A percentile compares a stretch with the other conserved stretches of the same genome.
Evolutionary conservation across 495 filamentous ascomycete genomes (phyloP).

Genomic region (Annulohypoxylon maeteangense): DNA sequence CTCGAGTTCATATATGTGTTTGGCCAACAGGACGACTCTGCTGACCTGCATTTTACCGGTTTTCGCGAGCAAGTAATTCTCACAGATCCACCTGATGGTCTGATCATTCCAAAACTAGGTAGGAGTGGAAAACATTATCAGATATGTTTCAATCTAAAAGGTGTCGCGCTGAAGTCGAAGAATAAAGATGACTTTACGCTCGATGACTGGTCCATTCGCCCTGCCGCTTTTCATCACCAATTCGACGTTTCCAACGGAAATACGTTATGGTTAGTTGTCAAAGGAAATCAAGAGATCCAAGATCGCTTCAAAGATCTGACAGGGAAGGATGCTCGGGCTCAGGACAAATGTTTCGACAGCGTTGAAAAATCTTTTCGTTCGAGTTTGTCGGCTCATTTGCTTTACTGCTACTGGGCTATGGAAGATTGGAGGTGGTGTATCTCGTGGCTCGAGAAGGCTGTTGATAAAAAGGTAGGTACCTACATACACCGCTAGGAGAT

Average conservation of each 20-base stretch:
- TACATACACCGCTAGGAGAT: not conserved
- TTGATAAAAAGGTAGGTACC: slow-evolving; percentile 48
- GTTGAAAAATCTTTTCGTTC: slow-evolving; percentile 47
- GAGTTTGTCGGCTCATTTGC: slow-evolving; percentile 49
- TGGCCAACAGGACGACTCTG: slow-evolving; percentile 39
- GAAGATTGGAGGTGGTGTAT: slow-evolving; percentile 59
- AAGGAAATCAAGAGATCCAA: slow-evolving; percentile 49
- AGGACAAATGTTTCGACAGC: slow-evolving; percentile 44
- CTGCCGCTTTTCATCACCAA: slow-evolving; percentile 56
- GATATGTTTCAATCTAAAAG: slow-evolving; percentile 56
- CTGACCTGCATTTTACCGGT: slow-evolving; percentile 37
- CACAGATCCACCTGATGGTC: slow-evolving; percentile 44
- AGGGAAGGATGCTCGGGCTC: slow-evolving; percentile 39
- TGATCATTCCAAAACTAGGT: slow-evolving; percentile 39
- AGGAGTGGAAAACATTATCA: slow-evolving; percentile 53
- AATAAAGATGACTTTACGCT: slow-evolving; percentile 6
- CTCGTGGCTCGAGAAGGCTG: slow-evolving; percentile 50
- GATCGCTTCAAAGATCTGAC: slow-evolving; percentile 51
- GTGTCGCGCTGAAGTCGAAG: slow-evolving; percentile 35
- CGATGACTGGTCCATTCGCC: slow-evolving; percentile 55
- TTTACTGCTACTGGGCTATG: slow-evolving; percentile 54
- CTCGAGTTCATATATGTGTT: slow-evolving; percentile 57
- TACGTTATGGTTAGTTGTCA: slow-evolving; percentile 54
- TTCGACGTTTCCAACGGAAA: slow-evolving; percentile 55
- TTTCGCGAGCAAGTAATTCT: slow-evolving; percentile 44